Evolutionary conservation across 208 protist genomes (phyloP).

Genomic region (Leptomonas seymouri): DNA sequence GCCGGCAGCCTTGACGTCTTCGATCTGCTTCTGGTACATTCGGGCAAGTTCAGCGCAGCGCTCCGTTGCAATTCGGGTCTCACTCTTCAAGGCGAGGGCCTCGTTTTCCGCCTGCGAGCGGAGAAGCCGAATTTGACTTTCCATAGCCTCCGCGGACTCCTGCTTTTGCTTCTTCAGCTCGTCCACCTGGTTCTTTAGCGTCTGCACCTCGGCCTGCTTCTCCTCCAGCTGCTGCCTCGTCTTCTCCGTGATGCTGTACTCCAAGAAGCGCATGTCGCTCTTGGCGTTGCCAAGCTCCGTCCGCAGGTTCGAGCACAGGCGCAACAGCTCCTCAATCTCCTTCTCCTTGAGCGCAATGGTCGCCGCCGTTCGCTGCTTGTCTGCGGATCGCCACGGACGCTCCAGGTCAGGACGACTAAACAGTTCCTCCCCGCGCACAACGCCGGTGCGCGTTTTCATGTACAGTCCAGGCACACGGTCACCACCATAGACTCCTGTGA

Average conservation of each 20-base stretch:
- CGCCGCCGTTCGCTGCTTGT: constrained; percentile 49
- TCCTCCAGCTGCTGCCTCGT: constrained; percentile 46
- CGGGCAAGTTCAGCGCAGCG: constrained; percentile 48
- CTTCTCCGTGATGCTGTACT: constrained; percentile 67
- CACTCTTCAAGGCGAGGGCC: constrained; percentile 45
- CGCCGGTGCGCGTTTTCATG: constrained; percentile 73
- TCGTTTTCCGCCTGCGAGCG: constrained; percentile 79
- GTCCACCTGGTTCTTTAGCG: constrained; percentile 37
- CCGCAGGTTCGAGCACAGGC: constrained; percentile 73
- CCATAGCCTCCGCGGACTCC: constrained; percentile 53
- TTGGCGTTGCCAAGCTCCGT: constrained; percentile 82
- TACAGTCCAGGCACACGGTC: constrained; percentile 72
- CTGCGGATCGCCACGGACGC: constrained; percentile 78
- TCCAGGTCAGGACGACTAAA: constrained; percentile 88
- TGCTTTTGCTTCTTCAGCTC: constrained; percentile 44
- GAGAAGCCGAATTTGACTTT: constrained; percentile 76
- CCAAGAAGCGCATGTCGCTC: constrained; percentile 67
- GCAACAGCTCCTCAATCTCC: constrained; percentile 89
- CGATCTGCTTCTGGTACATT: constrained; percentile 70
- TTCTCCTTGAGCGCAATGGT: constrained; percentile 80
- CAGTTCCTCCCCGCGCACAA: constrained; percentile 80
- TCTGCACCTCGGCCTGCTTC: constrained; percentile 45
- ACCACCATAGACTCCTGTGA: constrained; percentile 72
- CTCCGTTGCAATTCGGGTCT: constrained; percentile 58
- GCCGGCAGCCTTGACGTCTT: constrained; percentile 75